Evolutionary conservation across 257 asterid genomes (phyloP).

Genomic region (Eucommia ulmoides): DNA sequence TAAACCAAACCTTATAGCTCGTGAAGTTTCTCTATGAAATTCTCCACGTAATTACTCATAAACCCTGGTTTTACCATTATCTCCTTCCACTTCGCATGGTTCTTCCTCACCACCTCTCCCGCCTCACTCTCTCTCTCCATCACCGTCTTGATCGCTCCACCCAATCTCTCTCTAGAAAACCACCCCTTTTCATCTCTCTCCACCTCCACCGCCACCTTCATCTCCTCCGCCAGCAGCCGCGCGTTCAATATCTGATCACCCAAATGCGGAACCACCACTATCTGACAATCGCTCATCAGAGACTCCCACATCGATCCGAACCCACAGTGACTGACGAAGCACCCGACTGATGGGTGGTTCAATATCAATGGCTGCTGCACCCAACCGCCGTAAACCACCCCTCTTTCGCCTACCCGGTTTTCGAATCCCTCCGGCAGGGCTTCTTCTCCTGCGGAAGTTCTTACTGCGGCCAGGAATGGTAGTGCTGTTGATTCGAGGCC

Average conservation of each 20-base stretch:
- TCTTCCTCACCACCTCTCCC: slow-evolving; percentile 28
- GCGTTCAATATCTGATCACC: slow-evolving; percentile 67
- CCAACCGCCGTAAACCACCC: slow-evolving; percentile 58
- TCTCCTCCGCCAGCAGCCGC: slow-evolving; percentile 50
- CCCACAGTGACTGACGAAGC: slow-evolving; percentile 88
- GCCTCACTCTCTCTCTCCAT: slow-evolving; percentile 49
- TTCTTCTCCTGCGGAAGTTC: slow-evolving; percentile 36
- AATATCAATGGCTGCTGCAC: slow-evolving; percentile 59
- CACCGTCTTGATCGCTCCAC: slow-evolving; percentile 32
- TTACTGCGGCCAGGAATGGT: slow-evolving; percentile 55
- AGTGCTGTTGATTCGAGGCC: slow-evolving; percentile 62
- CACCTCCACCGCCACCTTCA: slow-evolving; percentile 77
- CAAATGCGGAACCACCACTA: slow-evolving; percentile 54
- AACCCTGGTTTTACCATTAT: slow-evolving; percentile 22
- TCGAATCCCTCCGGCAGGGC: slow-evolving; percentile 72
- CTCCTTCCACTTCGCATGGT: slow-evolving; percentile 50
- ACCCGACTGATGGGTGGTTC: slow-evolving; percentile 62
- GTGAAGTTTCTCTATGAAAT: slow-evolving; percentile 34
- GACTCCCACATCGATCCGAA: slow-evolving; percentile 93
- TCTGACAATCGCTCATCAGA: slow-evolving; percentile 46
- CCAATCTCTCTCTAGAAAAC: slow-evolving; percentile 52
- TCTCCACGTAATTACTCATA: slow-evolving; percentile 35
- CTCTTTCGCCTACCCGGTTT: slow-evolving; percentile 42
- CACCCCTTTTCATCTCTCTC: slow-evolving; percentile 48
- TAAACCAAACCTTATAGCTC: slow-evolving; percentile 28